Base-by-base conservation (phyloP, 768 basidiomycete species). In the Rhodotorula paludigena region DNA sequence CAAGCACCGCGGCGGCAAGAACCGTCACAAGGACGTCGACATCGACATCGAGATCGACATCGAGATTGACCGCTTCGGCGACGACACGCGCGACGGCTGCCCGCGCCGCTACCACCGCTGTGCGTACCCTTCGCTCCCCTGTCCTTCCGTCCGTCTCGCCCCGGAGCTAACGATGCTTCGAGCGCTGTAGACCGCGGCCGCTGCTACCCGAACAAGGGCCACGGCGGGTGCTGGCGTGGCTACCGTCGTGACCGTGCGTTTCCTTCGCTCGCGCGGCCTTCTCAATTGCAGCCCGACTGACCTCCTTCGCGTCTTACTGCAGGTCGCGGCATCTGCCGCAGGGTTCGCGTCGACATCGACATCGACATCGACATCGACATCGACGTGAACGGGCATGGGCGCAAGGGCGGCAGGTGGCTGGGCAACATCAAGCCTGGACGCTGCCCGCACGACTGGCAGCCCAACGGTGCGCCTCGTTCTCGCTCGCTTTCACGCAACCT, bases 261-360 rank as follows among this genome's bases (percentile, higher is more conserved):
- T 11, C 44, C 32, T 32, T 21, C 38, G 32, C 15, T 33, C 9
- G 12, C 8, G 5, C 30, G 5, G 3, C 30, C 23, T 45, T 30
- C n/a, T 30, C 41, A 10, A 21, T 9, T 4, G 21, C 20, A 16
- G 45, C 56, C 18, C n/a, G 25, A 5, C 18, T 25, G n/a, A 18
- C 42, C 21, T 30, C 2, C 41, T 28, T 28, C 30, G 1, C 18
- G 4, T 12, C 15, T 41, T 30, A 30, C 14, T 32, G 32, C 42
- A 57, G 56, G 56, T 42, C 25, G 25, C 15, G 56, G 56, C 42
- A 23, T 57, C 42, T 57, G 56, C 56, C n/a, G n/a, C n/a, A n/a
- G n/a, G n/a, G 18, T 45, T 33, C 32, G 42, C 39, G 38, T 45
- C 42, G 28, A 42, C 42, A 10, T 33, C 42, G 47, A 48, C 25